A percentile compares a stretch with the other conserved stretches of the same genome.
Conservation (phyloP, 306 rosid species). For the Acacia confusa region DNA sequence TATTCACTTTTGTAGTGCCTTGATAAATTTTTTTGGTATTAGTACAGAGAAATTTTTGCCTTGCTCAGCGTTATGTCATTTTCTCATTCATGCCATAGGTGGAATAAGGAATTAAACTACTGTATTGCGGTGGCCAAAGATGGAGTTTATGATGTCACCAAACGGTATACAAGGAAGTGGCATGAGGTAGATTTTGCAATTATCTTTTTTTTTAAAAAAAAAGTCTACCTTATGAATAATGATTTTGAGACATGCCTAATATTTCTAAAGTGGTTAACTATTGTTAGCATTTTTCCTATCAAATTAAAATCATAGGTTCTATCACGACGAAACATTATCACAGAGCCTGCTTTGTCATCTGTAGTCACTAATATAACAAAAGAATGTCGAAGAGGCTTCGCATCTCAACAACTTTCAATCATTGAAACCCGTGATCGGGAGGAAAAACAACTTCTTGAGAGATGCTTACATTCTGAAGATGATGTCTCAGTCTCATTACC, state of each 20-base stretch:
- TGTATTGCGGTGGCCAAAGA: constrained; percentile 71
- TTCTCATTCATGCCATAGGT: constrained; percentile 47
- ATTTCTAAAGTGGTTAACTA: constrained; percentile 19
- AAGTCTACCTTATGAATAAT: background rate
- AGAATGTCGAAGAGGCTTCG: constrained; percentile 60
- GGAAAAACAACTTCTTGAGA: constrained; percentile 67
- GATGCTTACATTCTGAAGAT: constrained; percentile 50
- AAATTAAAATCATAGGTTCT: constrained; percentile 57
- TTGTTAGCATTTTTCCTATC: constrained; percentile 5
- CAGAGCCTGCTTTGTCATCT: constrained; percentile 63
- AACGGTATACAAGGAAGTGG: constrained; percentile 93
- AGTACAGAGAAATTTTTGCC: constrained; percentile 13
- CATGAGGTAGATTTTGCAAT: constrained; percentile 60
- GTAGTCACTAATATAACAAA: constrained; percentile 52
- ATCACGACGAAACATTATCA: constrained; percentile 58
- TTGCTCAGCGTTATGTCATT: constrained; percentile 11
- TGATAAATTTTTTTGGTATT: background rate
- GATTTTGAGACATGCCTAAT: background rate
- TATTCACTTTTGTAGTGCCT: constrained; percentile 23
- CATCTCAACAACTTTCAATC: constrained; percentile 53
- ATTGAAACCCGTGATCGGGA: constrained; percentile 68
- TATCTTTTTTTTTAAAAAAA: background rate
- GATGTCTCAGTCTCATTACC: constrained; percentile 71
- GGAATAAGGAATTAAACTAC: constrained; percentile 83
- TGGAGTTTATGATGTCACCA: constrained; percentile 86